These are phyloP conservation scores for Fusarium albidum DNA, from an alignment of 2,329 filamentous ascomycete genomes.

Conservation along the genomic window DNA sequence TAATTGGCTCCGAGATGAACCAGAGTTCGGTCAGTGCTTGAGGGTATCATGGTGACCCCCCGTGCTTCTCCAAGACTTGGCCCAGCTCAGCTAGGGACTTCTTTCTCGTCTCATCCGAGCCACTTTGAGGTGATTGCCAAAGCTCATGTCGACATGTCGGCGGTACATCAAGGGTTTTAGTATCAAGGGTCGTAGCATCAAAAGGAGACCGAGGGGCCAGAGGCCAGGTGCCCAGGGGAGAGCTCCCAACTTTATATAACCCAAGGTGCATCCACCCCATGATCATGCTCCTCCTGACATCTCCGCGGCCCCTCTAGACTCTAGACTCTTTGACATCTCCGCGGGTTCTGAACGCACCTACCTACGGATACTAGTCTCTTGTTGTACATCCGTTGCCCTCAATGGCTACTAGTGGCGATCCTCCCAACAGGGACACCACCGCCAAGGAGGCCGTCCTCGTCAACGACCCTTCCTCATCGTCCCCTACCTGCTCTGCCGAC, in stretches of 20 bases:
- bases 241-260: constrained; percentile 32
- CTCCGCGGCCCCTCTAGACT: constrained; percentile 25
- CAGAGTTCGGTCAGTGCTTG: constrained; percentile 5
- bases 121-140: constrained; percentile 37
- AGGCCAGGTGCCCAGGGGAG: neutral
- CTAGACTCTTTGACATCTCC: constrained; percentile 13
- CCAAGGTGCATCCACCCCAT: constrained; percentile 22
- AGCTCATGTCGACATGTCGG: constrained; percentile 38
- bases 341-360: constrained; percentile 5
- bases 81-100: neutral
- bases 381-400: neutral
- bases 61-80: neutral
- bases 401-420: constrained; percentile 22
- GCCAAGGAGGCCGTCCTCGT: constrained; percentile 21
- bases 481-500: constrained; percentile 20
- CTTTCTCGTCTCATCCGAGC: constrained; percentile 7
- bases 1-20: constrained; percentile 23
- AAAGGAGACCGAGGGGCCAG: neutral
- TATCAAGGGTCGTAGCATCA: neutral
- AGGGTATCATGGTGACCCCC: constrained; percentile 2
- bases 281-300: constrained; percentile 14
- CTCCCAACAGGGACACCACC: constrained; percentile 18
- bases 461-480: constrained; percentile 18
- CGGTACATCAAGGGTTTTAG: too few relatives aligned
- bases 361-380: too few relatives aligned